Conservation (phyloP, 179 eudicot species). For the Amaranthus tricolor region DNA sequence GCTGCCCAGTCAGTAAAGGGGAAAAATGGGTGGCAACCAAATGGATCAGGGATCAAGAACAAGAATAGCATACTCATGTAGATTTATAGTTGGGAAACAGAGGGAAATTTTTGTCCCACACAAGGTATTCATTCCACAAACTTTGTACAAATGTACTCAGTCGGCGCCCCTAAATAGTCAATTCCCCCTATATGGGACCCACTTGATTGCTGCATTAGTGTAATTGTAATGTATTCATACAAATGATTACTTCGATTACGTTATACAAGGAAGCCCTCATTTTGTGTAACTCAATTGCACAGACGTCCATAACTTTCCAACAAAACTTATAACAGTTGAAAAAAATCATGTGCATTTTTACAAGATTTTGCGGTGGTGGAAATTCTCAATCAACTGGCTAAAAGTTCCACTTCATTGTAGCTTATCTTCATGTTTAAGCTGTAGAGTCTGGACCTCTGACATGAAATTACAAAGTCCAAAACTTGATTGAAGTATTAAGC, state of each 20-base stretch:
- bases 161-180: too few species aligned
- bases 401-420: neutral
- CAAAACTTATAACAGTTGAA: too few species aligned
- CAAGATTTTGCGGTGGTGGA: neutral
- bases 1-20: constrained; percentile 74
- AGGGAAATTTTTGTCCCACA: constrained; percentile 7
- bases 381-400: neutral
- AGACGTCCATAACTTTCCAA: neutral
- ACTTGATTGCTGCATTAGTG: too few species aligned
- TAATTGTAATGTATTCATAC: constrained; percentile 14
- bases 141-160: neutral
- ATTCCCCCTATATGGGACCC: too few species aligned
- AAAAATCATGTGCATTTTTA: neutral
- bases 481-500: neutral
- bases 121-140: constrained; percentile 7
- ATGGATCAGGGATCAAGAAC: constrained; percentile 63
- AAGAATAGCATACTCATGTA: constrained; percentile 25
- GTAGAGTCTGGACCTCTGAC: neutral
- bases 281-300: neutral
- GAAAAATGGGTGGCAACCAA: constrained; percentile 94
- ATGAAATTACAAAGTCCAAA: neutral
- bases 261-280: constrained; percentile 23
- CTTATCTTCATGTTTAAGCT: neutral
- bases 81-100: constrained; percentile 7
- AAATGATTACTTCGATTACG: constrained; percentile 7